A percentile compares a stretch with the other conserved stretches of the same genome.
Evolutionary conservation across 176 grass and related monocot genomes (phyloP).

Genomic region (Coix lacrymajobi): DNA sequence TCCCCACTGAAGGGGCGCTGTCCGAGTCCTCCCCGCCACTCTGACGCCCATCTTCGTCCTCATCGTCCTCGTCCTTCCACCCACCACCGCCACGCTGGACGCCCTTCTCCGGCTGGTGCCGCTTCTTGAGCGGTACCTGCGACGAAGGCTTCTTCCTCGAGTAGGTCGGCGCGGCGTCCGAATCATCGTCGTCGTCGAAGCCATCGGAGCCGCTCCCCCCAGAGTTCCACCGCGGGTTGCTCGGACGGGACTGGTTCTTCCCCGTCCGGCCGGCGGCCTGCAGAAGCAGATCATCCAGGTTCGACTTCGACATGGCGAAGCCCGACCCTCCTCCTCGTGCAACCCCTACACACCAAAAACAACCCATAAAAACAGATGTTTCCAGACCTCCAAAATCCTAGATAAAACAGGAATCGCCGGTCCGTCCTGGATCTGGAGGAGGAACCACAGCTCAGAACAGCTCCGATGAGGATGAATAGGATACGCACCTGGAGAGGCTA

Average conservation of each 20-base stretch:
- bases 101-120: slow-evolving; percentile 51
- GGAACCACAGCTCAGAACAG: not conserved
- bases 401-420: not conserved
- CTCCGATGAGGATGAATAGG: not conserved
- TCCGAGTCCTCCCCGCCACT: slow-evolving; percentile 60
- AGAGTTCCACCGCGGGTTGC: slow-evolving; percentile 42
- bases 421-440: not conserved
- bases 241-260: slow-evolving; percentile 30
- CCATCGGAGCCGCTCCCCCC: slow-evolving; percentile 60
- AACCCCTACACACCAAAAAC: not conserved
- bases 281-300: slow-evolving; percentile 69
- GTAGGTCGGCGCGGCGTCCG: slow-evolving; percentile 43
- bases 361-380: not conserved
- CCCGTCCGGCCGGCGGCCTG: slow-evolving; percentile 72
- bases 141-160: slow-evolving; percentile 45
- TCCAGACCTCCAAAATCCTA: not conserved
- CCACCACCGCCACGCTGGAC: not conserved
- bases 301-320: slow-evolving; percentile 36
- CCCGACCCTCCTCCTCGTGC: not conserved
- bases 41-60: slow-evolving; percentile 34
- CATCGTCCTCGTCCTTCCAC: slow-evolving; percentile 31
- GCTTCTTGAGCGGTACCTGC: slow-evolving; percentile 92
- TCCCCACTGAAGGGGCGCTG: slow-evolving; percentile 68
- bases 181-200: slow-evolving; percentile 43
- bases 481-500: slow-evolving; percentile 1